These are phyloP conservation scores for Fraxinus excelsior DNA, from an alignment of 257 asterid genomes.

Conservation along the genomic window DNA sequence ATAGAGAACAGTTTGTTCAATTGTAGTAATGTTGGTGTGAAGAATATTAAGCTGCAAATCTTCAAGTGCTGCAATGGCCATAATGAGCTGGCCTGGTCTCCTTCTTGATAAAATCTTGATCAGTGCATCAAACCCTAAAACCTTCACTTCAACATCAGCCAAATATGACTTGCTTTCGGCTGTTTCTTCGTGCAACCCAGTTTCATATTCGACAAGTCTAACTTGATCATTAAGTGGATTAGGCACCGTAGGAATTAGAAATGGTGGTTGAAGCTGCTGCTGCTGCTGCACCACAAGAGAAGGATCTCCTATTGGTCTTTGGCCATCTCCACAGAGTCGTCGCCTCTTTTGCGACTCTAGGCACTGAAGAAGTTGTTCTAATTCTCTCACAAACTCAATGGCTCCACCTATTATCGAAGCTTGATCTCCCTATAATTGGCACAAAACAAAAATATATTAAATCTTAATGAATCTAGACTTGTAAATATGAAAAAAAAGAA, in stretches of 20 bases:
- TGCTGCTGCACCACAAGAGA: conserved; percentile 28
- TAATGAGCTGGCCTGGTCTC: conserved; percentile 73
- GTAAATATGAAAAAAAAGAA: too few relatives aligned
- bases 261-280: conserved; percentile 37
- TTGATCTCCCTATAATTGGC: conserved; percentile 75
- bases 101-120: conserved; percentile 81
- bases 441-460: too few relatives aligned
- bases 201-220: conserved; percentile 44
- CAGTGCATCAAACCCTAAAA: conserved; percentile 75
- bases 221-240: conserved; percentile 41
- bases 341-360: conserved; percentile 91
- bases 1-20: conserved; percentile 90
- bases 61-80: conserved; percentile 80
- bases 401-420: conserved; percentile 98
- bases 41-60: conserved; percentile 85
- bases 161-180: conserved; percentile 81
- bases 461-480: too few relatives aligned
- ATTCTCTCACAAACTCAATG: conserved; percentile 83
- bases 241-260: conserved; percentile 41
- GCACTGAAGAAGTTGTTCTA: conserved; percentile 92
- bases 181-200: conserved; percentile 54
- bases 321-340: conserved; percentile 64
- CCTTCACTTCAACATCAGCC: conserved; percentile 91
- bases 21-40: conserved; percentile 85
- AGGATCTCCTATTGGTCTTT: conserved; percentile 41